Conservation (phyloP, 2,329 filamentous ascomycete species). For the Alternaria panax region DNA sequence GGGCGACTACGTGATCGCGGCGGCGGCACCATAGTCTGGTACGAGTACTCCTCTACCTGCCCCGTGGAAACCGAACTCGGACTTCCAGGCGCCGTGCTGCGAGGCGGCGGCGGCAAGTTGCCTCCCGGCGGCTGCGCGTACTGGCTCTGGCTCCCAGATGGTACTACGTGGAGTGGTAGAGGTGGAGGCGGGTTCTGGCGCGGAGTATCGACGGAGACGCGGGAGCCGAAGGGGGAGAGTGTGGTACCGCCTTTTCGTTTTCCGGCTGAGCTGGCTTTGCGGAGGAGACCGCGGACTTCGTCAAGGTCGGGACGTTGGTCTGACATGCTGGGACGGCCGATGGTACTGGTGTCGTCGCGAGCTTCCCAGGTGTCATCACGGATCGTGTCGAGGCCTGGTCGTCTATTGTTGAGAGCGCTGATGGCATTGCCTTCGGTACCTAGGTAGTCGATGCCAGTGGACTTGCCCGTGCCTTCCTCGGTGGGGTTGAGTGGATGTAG, state of each 20-base stretch:
- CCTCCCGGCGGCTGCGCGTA: conserved; percentile 34
- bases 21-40: conserved; percentile 43
- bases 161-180: conserved; percentile 38
- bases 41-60: conserved; percentile 43
- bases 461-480: conserved; percentile 37
- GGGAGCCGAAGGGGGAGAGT: conserved; percentile 31
- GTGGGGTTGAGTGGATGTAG: conserved; percentile 63
- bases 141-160: conserved; percentile 25
- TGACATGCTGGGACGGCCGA: conserved; percentile 50
- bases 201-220: conserved; percentile 24
- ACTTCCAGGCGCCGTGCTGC: conserved; percentile 36
- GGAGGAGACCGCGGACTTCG: conserved; percentile 56
- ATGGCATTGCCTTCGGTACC: conserved; percentile 53
- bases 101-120: conserved; percentile 26
- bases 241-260: conserved; percentile 49
- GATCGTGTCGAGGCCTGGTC: conserved; percentile 52
- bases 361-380: conserved; percentile 57
- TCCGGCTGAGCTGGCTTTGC: conserved; percentile 54
- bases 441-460: conserved; percentile 46
- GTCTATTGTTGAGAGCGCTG: conserved; percentile 54
- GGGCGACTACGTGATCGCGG: conserved; percentile 33
- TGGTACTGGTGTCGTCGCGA: conserved; percentile 48
- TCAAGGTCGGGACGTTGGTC: conserved; percentile 54
- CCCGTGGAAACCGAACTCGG: conserved; percentile 44
- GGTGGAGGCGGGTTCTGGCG: conserved; percentile 39